Evolutionary conservation across 371 early-diverging fungal genomes (phyloP).

Genomic region (Zychaea mexicana): DNA sequence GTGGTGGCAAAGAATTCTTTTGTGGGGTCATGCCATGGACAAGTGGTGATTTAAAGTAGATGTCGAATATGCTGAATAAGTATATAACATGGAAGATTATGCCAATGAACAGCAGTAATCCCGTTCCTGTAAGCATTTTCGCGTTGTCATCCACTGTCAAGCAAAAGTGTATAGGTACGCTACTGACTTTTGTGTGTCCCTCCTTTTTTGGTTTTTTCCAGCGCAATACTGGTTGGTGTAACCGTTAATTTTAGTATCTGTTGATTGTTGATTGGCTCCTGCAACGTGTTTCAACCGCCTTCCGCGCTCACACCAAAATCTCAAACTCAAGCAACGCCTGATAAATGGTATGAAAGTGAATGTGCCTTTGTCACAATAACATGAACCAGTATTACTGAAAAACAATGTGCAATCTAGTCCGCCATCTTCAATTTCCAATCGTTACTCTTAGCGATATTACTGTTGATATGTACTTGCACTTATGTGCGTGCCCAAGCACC

Average conservation of each 20-base stretch:
- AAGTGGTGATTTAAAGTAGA: slow-evolving; percentile 96
- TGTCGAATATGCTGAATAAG: slow-evolving; percentile 92
- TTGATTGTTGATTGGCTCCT: neutral
- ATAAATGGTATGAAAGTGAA: neutral
- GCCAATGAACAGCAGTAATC: slow-evolving; percentile 68
- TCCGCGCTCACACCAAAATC: too few relatives aligned
- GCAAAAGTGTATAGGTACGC: neutral
- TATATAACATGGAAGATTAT: slow-evolving; percentile 92
- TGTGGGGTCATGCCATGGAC: slow-evolving; percentile 95
- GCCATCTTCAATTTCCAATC: slow-evolving; percentile 85
- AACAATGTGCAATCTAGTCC: slow-evolving; percentile 42
- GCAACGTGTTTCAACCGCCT: neutral
- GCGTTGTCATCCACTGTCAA: slow-evolving; percentile 2
- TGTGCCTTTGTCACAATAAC: too few relatives aligned
- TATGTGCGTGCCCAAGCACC: slow-evolving; percentile 78
- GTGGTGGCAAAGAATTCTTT: slow-evolving; percentile 66
- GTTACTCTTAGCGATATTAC: slow-evolving; percentile 71
- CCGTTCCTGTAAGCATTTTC: slow-evolving; percentile 50
- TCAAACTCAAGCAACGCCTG: neutral
- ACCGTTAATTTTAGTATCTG: neutral
- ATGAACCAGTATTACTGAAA: too few relatives aligned
- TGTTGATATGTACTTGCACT: slow-evolving; percentile 80
- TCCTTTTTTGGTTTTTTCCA: neutral
- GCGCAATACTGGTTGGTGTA: too few relatives aligned
- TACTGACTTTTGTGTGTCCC: neutral